Conservation (phyloP, 805 yeast genomes). For the Candida ponderosae region DNA sequence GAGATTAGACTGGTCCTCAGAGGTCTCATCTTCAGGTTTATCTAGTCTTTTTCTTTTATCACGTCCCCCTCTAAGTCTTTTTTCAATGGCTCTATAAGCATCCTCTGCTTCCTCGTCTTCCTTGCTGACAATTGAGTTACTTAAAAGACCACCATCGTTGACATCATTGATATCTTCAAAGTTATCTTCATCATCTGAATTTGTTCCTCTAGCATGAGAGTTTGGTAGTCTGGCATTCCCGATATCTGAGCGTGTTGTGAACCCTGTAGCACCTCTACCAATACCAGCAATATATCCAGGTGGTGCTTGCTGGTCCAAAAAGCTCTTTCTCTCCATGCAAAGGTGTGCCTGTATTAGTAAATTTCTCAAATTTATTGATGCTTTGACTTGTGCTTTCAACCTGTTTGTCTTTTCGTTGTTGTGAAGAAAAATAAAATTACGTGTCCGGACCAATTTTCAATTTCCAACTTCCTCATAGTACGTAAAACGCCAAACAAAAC, state of each 20-base stretch:
- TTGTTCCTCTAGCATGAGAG: conserved; percentile 16
- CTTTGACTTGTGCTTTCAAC: too few species aligned
- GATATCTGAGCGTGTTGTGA: conserved; percentile 75
- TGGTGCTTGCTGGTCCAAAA: conserved; percentile 82
- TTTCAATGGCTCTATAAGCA: conserved; percentile 62
- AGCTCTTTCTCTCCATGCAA: conserved; percentile 46
- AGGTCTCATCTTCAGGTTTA: conserved; percentile 13
- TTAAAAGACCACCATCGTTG: conserved; percentile 22
- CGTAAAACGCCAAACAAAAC: too few species aligned
- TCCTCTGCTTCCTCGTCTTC: conserved; percentile 77
- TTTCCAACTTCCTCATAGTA: too few species aligned
- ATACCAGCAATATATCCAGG: conserved; percentile 86
- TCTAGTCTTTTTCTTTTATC: conserved; percentile 15
- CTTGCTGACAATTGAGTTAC: conserved; percentile 26
- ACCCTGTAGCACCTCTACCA: conserved; percentile 94
- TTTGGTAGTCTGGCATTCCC: conserved; percentile 37
- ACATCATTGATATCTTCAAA: conserved; percentile 15
- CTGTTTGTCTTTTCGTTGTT: too few species aligned
- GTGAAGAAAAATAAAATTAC: too few species aligned
- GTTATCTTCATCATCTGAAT: conserved; percentile 14
- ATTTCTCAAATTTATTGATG: too few species aligned
- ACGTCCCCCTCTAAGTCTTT: conserved; percentile 29
- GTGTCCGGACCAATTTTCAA: too few species aligned
- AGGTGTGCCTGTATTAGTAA: background rate
- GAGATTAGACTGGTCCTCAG: conserved; percentile 15